Percentiles rank a stretch among this genome's conserved stretches.
Conservation (phyloP, 1,284 basidiomycete genomes). For the Erythrobasidium hasegawianum region DNA sequence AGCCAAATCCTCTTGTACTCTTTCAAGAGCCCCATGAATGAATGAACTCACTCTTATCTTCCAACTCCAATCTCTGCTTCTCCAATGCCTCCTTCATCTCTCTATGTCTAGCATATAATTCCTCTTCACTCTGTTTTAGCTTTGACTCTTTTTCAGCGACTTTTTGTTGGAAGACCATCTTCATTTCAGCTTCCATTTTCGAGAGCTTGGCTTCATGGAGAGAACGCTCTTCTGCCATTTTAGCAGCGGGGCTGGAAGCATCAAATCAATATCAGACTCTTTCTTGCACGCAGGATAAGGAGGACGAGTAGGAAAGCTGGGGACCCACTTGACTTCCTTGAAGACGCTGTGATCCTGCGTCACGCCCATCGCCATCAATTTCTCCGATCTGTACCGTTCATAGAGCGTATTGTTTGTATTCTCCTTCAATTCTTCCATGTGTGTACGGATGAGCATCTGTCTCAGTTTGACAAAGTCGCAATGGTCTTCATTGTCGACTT, state of each 20-base stretch:
- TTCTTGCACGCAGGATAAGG: background rate
- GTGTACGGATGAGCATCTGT: slow-evolving; percentile 95
- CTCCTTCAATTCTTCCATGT: slow-evolving; percentile 96
- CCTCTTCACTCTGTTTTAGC: slow-evolving; percentile 95
- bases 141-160: slow-evolving; percentile 95
- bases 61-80: slow-evolving; percentile 89
- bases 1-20: too few species aligned
- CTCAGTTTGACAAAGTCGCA: slow-evolving; percentile 98
- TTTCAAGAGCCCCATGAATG: background rate
- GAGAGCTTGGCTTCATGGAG: slow-evolving; percentile 69
- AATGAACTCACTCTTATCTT: slow-evolving; percentile 70
- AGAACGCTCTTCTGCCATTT: slow-evolving; percentile 89
- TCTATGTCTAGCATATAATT: slow-evolving; percentile 91
- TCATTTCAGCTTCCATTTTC: slow-evolving; percentile 99
- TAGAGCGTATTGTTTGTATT: slow-evolving; percentile 89
- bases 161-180: slow-evolving; percentile 90
- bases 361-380: slow-evolving; percentile 90
- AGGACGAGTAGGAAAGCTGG: too few species aligned
- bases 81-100: slow-evolving; percentile 99
- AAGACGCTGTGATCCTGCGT: slow-evolving; percentile 93
- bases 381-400: slow-evolving; percentile 94
- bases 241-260: slow-evolving; percentile 81
- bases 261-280: background rate
- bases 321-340: slow-evolving; percentile 93
- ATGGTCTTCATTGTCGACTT: slow-evolving; percentile 96